Conservation (phyloP, 1,284 basidiomycete genomes). For the Pseudomicrostroma phylloplanum region DNA sequence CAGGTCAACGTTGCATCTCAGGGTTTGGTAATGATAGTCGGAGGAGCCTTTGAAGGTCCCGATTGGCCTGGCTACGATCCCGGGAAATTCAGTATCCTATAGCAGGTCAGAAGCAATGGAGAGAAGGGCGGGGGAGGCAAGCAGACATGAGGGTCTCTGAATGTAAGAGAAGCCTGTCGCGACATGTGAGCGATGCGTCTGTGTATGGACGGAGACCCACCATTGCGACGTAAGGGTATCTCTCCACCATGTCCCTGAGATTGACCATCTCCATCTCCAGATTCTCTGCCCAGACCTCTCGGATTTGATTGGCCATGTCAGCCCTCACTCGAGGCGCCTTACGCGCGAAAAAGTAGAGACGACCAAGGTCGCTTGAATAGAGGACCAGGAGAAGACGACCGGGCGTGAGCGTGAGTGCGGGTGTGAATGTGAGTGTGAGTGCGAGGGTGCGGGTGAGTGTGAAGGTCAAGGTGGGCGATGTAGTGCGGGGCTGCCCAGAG, state of each 20-base stretch:
- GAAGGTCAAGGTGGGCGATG: too few relatives aligned
- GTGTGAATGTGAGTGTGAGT: too few relatives aligned
- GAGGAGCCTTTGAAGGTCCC: constrained; percentile 92
- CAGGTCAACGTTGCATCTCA: constrained; percentile 91
- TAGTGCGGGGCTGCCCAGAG: too few relatives aligned
- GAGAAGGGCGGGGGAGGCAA: neutral
- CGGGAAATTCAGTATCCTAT: constrained; percentile 90
- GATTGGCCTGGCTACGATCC: constrained; percentile 94
- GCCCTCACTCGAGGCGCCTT: neutral
- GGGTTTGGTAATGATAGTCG: constrained; percentile 98
- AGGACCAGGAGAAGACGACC: too few relatives aligned
- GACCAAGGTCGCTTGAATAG: too few relatives aligned
- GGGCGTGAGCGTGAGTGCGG: too few relatives aligned
- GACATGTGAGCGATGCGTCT: too few relatives aligned
- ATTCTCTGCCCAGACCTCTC: constrained; percentile 88
- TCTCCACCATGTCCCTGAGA: constrained; percentile 77
- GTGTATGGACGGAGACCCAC: constrained; percentile 10
- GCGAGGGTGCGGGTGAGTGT: too few relatives aligned
- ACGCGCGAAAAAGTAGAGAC: neutral
- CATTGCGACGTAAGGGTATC: constrained; percentile 93
- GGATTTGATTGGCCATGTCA: constrained; percentile 42
- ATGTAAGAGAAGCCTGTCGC: too few relatives aligned
- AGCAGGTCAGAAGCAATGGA: neutral
- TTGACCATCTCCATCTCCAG: constrained; percentile 84
- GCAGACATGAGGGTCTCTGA: neutral